Conservation (phyloP, 192 early-diverging fungal species). For the Dispira parvispora region DNA sequence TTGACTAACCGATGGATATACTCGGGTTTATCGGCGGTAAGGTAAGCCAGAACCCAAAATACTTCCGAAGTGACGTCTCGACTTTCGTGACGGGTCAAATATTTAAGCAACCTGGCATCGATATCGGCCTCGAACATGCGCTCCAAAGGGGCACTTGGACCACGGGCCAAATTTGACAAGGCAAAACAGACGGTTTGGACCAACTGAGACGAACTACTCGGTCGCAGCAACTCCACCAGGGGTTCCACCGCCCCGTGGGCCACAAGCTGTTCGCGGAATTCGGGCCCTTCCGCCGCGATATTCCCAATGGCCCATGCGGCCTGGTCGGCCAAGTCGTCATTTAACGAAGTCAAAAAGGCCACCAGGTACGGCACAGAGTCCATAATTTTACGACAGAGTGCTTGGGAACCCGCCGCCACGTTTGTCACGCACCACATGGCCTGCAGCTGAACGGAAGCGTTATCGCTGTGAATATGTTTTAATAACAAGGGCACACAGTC, state of each 20-base stretch:
- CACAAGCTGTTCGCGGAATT: conserved; percentile 55
- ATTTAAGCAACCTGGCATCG: conserved; percentile 25
- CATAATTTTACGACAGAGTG: conserved; percentile 26
- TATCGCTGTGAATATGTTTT: conserved; percentile 23
- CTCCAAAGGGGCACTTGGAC: conserved; percentile 33
- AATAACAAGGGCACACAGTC: conserved; percentile 23
- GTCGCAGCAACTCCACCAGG: conserved; percentile 51
- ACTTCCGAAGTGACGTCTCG: conserved; percentile 39
- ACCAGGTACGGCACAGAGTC: conserved; percentile 31
- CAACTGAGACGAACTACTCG: conserved; percentile 28
- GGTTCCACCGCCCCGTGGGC: conserved; percentile 56
- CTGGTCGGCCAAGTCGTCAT: conserved; percentile 59
- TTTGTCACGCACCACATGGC: conserved; percentile 41
- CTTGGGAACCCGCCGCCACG: conserved; percentile 26
- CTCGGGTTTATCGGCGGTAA: conserved; percentile 33
- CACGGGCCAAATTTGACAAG: conserved; percentile 48
- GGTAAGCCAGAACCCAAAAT: conserved; percentile 46
- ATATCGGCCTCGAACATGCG: conserved; percentile 31
- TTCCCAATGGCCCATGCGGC: conserved; percentile 89
- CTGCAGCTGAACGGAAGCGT: conserved; percentile 35
- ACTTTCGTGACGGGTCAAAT: conserved; percentile 24
- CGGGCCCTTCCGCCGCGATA: conserved; percentile 72
- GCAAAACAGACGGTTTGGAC: conserved; percentile 58
- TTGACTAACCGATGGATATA: conserved; percentile 26
- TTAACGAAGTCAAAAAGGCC: conserved; percentile 14